Base-by-base conservation (phyloP, 495 filamentous ascomycete species). In the Daldinia caldariorum region DNA sequence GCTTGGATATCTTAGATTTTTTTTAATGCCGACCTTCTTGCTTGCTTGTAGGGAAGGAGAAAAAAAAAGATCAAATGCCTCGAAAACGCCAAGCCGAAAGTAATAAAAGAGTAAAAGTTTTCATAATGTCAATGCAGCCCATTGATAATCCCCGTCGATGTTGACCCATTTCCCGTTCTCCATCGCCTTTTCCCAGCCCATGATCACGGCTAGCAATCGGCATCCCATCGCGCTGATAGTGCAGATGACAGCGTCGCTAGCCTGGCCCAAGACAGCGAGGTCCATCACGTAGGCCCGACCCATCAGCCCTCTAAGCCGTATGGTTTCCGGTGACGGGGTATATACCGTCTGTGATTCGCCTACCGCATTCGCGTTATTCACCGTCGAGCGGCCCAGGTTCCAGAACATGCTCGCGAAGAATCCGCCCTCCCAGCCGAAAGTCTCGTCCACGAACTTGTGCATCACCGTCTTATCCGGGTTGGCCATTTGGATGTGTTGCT, bases 131-230 rank as follows among this genome's bases (percentile, higher is more conserved):
- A 77, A 70, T 4, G 84, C 84, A 60, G 77, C 79, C 88, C 89
- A 91, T 13, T 80, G 80, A 68, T 79, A 87, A 18, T 83, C 85
- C 4, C 89, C 90, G 74, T 94, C 91, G n/a, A 94, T 82, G 76
- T 93, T 93, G 51, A 81, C 77, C 91, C 91, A 94, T 34, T 80
- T 77, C 18, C 79, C 82, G 22, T 83, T 60, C 12, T 76, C 78
- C 57, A 92, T 79, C 22, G 85, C 88, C 5, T 78, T 83, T 18
- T 92, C 89, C 91, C 91, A 93, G 1, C 90, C 91, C 89, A 92
- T 88, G 83, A 93, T 89, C 54, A 94, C 90, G 20, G 87, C 91
- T 53, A 94, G 67, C 53, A 94, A 47, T 26, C 89, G 79, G 71
- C 91, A 94, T 3, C 86, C 88, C 67, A 84, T 83, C 55, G 87